Evolutionary conservation across 164 flowering plant species (phyloP).

Genomic region (Protea cynaroides): DNA sequence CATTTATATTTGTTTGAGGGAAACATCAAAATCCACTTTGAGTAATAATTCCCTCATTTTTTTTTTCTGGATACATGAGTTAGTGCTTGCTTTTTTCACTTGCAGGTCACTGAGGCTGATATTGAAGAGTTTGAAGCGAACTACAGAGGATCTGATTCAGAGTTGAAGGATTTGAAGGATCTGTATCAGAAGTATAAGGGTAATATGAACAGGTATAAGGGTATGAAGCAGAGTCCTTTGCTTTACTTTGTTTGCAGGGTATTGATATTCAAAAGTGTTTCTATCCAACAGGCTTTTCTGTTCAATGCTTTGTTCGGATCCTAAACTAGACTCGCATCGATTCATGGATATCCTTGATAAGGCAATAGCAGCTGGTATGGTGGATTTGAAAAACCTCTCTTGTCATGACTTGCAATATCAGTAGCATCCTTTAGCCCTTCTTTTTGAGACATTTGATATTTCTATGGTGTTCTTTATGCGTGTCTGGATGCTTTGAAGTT

Average conservation of each 20-base stretch:
- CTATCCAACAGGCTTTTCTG: constrained; percentile 68
- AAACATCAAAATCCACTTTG: background rate
- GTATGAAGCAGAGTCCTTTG: background rate
- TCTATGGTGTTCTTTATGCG: background rate
- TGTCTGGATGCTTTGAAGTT: background rate
- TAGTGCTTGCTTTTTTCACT: background rate
- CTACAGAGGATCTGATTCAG: constrained; percentile 91
- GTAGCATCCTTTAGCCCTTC: background rate
- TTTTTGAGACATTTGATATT: background rate
- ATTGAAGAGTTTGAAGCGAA: constrained; percentile 93
- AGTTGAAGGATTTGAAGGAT: constrained; percentile 74
- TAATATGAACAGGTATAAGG: constrained; percentile 72
- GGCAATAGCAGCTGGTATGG: constrained; percentile 73
- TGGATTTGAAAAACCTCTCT: background rate
- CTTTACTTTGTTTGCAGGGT: background rate
- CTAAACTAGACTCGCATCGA: constrained; percentile 89
- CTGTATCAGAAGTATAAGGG: constrained; percentile 76
- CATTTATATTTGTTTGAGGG: background rate
- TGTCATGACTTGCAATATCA: background rate
- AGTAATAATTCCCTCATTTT: background rate
- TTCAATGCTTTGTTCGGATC: constrained; percentile 91
- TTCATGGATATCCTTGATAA: constrained; percentile 90
- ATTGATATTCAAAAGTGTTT: too few species aligned
- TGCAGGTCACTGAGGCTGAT: constrained; percentile 87
- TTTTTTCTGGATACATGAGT: background rate